These are phyloP conservation scores for Dissophora ornata DNA, from an alignment of 192 early-diverging fungal species.

Conservation along the genomic window DNA sequence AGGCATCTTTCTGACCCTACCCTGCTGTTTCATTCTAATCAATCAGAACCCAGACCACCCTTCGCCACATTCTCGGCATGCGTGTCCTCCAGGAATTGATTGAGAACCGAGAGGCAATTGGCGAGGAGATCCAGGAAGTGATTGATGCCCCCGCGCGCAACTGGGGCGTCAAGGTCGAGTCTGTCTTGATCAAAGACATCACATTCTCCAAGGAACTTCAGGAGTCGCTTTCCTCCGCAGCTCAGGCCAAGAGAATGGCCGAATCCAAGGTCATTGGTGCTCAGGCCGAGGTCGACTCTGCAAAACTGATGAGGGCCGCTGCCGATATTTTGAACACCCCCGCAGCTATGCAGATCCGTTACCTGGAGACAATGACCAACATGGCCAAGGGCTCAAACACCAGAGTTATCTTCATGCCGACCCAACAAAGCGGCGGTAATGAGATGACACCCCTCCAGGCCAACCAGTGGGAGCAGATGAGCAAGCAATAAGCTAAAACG, in stretches of 20 bases:
- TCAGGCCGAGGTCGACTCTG: slow-evolving; percentile 85
- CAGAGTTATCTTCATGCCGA: slow-evolving; percentile 79
- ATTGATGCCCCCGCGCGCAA: slow-evolving; percentile 80
- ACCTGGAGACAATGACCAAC: slow-evolving; percentile 83
- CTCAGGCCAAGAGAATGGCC: slow-evolving; percentile 90
- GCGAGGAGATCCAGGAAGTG: slow-evolving; percentile 84
- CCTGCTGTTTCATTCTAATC: not conserved
- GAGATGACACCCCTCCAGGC: slow-evolving; percentile 44
- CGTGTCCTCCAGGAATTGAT: slow-evolving; percentile 88
- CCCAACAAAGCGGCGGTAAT: slow-evolving; percentile 7
- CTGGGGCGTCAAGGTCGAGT: slow-evolving; percentile 85
- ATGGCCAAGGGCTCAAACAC: slow-evolving; percentile 82
- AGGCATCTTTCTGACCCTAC: too few species aligned
- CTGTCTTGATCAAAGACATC: slow-evolving; percentile 91
- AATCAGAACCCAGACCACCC: slow-evolving; percentile 83
- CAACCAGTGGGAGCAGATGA: slow-evolving; percentile 52
- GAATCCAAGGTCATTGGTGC: slow-evolving; percentile 93
- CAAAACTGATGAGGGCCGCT: slow-evolving; percentile 94
- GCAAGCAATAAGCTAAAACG: slow-evolving; percentile 23
- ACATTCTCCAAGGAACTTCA: slow-evolving; percentile 80
- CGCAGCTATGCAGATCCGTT: slow-evolving; percentile 88
- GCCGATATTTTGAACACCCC: slow-evolving; percentile 90
- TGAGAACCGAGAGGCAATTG: slow-evolving; percentile 90
- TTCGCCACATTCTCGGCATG: slow-evolving; percentile 85
- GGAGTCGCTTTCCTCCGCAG: slow-evolving; percentile 85